Evolutionary conservation across 768 basidiomycete species (phyloP), one percentile per base, ranked within the genome.

Genomic region (Dioszegia crocea): DNA sequence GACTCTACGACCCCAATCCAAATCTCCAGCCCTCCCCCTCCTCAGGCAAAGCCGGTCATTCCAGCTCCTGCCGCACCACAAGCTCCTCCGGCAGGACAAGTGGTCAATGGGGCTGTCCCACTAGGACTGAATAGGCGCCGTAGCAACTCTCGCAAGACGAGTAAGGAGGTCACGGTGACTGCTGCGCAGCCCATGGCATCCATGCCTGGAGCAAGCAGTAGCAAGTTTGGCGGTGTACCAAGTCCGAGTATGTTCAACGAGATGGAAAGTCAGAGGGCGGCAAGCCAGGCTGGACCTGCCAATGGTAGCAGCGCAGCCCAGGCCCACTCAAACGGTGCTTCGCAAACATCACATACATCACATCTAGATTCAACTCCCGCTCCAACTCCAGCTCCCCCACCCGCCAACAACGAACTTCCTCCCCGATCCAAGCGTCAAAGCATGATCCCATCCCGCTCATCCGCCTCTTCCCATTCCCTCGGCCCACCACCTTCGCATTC

Each of bases 341-440:
- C 48, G n/a, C 30, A 55, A 11, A 26, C 48, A 1, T 49, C 56
- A n/a, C 12, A 56, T 56, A 14, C 43, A 38, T 9, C 9, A 9
- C 59, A 1, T 56, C 61, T 10, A 46, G 53, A 19, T 60, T 64
- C 10, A 53, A 53, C n/a, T n/a, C n/a, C 33, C 24, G 17, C 2
- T 31, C 40, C 44, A 24, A 14, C 19, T 11, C 23, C 9, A 44
- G 6, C 19, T 39, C 8, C 12, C 21, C 8, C 45, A 31, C 23
- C 30, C 36, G 40, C 44, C 27, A 23, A 50, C 41, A 8, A 56
- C 58, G 9, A 44, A 52, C n/a, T 82, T 81, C 21, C 82, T 43
- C 83, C 83, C 30, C 38, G 60, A 1, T 44, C 51, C 26, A 73
- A 71, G 48, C 59, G 71, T 1, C 74, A 75, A 51, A 73, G 71